Evolutionary conservation across 805 yeast species (phyloP), one percentile per base, ranked within the genome.

Genomic region (Danielia oregonensis): DNA sequence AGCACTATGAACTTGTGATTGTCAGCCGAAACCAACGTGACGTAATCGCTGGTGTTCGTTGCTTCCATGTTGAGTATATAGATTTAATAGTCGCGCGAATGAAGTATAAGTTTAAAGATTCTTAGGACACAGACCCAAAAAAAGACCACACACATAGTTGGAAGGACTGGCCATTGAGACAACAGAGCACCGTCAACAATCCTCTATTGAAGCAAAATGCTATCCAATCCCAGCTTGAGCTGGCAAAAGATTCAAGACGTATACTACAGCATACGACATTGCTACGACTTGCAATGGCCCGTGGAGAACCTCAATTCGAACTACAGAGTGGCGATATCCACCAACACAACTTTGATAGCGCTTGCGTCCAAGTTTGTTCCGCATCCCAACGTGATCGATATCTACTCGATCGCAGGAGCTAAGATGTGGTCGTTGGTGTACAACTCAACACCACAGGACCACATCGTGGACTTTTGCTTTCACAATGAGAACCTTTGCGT

Each of bases 231-330:
- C 9, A 65, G 72, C 44, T 52, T 70, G 41, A 72, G 72, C 28
- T 88, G 97, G 97, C 95, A 87, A 55, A 72, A 81, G 43, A 69
- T 88, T 13, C 79, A 76, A 35, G 77, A 78, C 55, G 82, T 77
- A 7, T 86, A 74, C 54, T 88, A 86, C 46, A 65, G 83, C 36
- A 68, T 72, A 12, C 58, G 80, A 35, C 71, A 76, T 13, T 79
- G 84, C 36, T 80, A 74, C 49, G 70, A 65, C 4, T 52, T 78
- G 47, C 59, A 68, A 34, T 79, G 84, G 84, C 57, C 68, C 12
- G 51, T 63, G 12, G 62, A 64, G 12, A 61, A 62, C 32, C 44
- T 65, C 9, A 46, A 53, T 33, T 32, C 52, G 11, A 68, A 75
- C 35, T 70, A 63, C 43, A 49, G 58, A 9, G 74, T 79, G 4